A percentile compares a stretch with the other conserved stretches of the same genome.
Conservation (phyloP, 202 grass and related monocot genomes). For the Saccharum hybrid region DNA sequence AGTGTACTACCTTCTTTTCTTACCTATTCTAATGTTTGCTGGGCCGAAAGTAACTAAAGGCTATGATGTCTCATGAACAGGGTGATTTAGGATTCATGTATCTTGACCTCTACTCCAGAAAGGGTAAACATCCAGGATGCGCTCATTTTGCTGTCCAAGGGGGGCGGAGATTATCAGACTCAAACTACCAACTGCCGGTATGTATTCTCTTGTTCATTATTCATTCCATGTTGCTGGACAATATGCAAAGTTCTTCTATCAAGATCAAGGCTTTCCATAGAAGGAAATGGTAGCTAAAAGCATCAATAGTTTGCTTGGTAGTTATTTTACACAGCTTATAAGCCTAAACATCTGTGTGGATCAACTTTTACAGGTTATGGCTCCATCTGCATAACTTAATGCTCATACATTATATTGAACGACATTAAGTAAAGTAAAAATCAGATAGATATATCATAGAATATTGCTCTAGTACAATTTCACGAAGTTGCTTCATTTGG, state of each 20-base stretch:
- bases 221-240: conserved; percentile 42
- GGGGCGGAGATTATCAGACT: conserved; percentile 61
- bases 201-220: conserved; percentile 43
- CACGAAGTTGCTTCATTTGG: conserved; percentile 7
- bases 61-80: conserved; percentile 49
- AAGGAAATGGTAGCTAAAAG: conserved; percentile 35
- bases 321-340: background rate
- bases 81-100: conserved; percentile 94
- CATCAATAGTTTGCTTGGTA: conserved; percentile 5
- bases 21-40: conserved; percentile 27
- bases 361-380: background rate
- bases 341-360: conserved; percentile 26
- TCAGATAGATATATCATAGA: conserved; percentile 31
- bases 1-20: background rate
- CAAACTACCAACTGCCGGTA: conserved; percentile 86
- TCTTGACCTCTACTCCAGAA: conserved; percentile 95
- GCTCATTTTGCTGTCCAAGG: conserved; percentile 98
- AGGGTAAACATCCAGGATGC: conserved; percentile 89
- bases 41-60: conserved; percentile 23
- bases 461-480: conserved; percentile 19
- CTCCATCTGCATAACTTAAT: conserved; percentile 13
- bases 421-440: background rate
- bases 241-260: conserved; percentile 1
- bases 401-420: background rate
- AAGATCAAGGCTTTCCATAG: conserved; percentile 25